Evolutionary conservation across 169 alveolate species (phyloP), one percentile per base, ranked within the genome.

Genomic region (Theileria luwenshuni): DNA sequence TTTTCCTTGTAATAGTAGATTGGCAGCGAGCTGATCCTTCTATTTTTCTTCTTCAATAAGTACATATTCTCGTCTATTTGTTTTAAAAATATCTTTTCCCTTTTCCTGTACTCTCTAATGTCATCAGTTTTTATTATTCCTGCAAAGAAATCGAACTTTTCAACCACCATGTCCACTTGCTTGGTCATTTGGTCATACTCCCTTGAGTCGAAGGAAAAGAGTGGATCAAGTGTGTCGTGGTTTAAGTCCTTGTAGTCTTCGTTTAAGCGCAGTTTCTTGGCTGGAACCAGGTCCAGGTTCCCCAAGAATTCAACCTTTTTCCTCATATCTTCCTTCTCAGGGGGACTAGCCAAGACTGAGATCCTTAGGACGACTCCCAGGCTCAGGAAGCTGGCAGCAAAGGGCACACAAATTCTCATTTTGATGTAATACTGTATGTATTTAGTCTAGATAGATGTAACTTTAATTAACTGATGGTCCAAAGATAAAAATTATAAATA

Each of bases 101-200:
- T 15, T 56, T n/a, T 13, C 32, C 5, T 56, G 42, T 56, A 56
- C 15, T 10, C 15, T 21, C 30, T 38, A n/a, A 10, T 13, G 0
- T 56, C 38, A 27, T 56, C 33, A 5, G 32, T 19, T 0, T 33
- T 10, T 27, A 56, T 27, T 28, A 56, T n/a, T 7, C 65, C 30
- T 21, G 32, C 15, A n/a, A 56, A 17, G 43, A 56, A 56, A 41
- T 56, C 65, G 42, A 23, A 56, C 3, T 21, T 56, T 56, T 56
- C 7, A 56, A 56, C 25, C 45, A 38, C 45, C 10, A 7, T 10
- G 5, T 7, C 5, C 45, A 38, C 45, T 38, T 38, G 5, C 45
- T 38, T 10, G 17, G 17, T 38, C 45, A 38, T 38, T 10, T 38
- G 17, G 5, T 5, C 45, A 7, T 38, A 38, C 10, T 38, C 10